Evolutionary conservation across 768 basidiomycete species (phyloP).

Genomic region (Lactifluus pinguis): DNA sequence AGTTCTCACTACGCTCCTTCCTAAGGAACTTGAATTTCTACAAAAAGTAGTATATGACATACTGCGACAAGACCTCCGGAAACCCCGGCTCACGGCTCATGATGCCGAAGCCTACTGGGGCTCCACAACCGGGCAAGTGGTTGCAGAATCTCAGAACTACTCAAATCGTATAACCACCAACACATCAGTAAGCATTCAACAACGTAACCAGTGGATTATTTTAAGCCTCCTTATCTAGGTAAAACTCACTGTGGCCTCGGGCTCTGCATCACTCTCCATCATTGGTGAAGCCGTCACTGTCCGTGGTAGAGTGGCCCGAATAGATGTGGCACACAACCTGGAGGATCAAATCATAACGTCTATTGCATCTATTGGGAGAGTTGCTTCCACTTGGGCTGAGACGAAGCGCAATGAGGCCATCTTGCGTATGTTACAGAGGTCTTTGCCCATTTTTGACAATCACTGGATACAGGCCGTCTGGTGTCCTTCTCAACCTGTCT

Average conservation of each 20-base stretch:
- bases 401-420: slow-evolving; percentile 28
- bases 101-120: slow-evolving; percentile 9
- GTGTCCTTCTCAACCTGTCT: slow-evolving; percentile 23
- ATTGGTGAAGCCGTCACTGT: slow-evolving; percentile 19
- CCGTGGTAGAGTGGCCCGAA: slow-evolving; percentile 14
- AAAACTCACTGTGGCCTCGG: slow-evolving; percentile 21
- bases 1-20: background rate
- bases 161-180: background rate
- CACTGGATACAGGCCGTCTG: slow-evolving; percentile 35
- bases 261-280: slow-evolving; percentile 23
- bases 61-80: slow-evolving; percentile 3
- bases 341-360: slow-evolving; percentile 26
- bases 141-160: slow-evolving; percentile 6
- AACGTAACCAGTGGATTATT: too few species aligned
- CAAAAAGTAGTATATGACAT: slow-evolving; percentile 10
- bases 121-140: slow-evolving; percentile 5
- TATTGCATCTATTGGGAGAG: slow-evolving; percentile 46
- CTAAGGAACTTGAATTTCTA: slow-evolving; percentile 4
- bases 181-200: background rate
- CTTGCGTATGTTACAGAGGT: slow-evolving; percentile 31
- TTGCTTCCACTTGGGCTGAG: slow-evolving; percentile 52
- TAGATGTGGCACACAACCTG: slow-evolving; percentile 23
- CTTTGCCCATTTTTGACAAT: slow-evolving; percentile 23
- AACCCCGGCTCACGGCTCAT: slow-evolving; percentile 1
- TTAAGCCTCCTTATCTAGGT: background rate